A percentile compares a stretch with the other conserved stretches of the same genome.
Evolutionary conservation across 2,329 filamentous ascomycete genomes (phyloP).

Genomic region (Blastomyces gilchristii): DNA sequence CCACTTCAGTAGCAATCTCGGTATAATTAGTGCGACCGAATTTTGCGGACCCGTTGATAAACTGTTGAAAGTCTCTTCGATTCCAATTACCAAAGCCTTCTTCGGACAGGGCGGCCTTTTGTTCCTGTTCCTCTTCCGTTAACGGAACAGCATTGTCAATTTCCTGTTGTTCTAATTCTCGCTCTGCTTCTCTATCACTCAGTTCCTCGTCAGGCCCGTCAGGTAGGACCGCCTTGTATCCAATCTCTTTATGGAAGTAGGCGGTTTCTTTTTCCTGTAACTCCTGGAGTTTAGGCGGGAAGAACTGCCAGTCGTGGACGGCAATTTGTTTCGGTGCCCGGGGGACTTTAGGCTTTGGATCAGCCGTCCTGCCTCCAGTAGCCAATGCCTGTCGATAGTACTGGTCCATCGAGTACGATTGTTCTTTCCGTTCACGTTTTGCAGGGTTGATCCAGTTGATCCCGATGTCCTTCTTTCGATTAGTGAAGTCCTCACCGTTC

Average conservation of each 20-base stretch:
- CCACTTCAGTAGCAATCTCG: constrained; percentile 77
- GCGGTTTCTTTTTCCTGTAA: constrained; percentile 95
- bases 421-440: constrained; percentile 96
- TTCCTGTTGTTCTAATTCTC: constrained; percentile 75
- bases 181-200: constrained; percentile 75
- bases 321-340: constrained; percentile 84
- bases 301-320: constrained; percentile 97
- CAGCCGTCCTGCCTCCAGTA: constrained; percentile 65
- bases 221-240: constrained; percentile 81
- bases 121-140: constrained; percentile 77
- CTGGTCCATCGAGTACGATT: constrained; percentile 97
- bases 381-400: constrained; percentile 91
- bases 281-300: constrained; percentile 70
- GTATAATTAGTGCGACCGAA: constrained; percentile 81
- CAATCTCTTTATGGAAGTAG: constrained; percentile 90
- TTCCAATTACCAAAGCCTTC: constrained; percentile 94
- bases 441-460: constrained; percentile 96
- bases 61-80: constrained; percentile 94
- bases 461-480: constrained; percentile 81
- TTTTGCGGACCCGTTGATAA: constrained; percentile 88
- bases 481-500: constrained; percentile 95
- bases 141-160: constrained; percentile 86
- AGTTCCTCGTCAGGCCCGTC: constrained; percentile 84
- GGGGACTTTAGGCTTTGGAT: constrained; percentile 90
- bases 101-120: constrained; percentile 71